Conservation (phyloP, 2,329 filamentous ascomycete genomes). For the Orbilia ellipsospora region DNA sequence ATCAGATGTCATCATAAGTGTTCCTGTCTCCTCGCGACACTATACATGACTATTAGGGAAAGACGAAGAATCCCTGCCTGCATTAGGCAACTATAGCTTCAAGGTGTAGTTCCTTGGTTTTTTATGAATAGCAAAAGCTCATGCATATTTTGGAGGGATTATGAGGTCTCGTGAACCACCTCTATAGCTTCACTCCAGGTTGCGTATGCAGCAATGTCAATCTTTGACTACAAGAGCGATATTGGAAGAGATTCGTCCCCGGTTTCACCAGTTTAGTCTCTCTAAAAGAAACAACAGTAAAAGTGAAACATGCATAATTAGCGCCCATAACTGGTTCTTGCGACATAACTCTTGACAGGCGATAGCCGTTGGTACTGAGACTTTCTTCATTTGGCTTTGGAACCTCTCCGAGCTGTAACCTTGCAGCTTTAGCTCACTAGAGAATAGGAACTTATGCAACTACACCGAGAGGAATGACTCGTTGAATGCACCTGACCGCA, state of each 20-base stretch:
- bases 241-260: background rate
- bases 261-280: slow-evolving; percentile 5
- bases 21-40: too few species aligned
- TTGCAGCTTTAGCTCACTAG: background rate
- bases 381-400: background rate
- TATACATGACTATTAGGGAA: slow-evolving; percentile 18
- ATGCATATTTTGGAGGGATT: background rate
- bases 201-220: background rate
- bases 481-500: background rate
- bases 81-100: slow-evolving; percentile 14
- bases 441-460: background rate
- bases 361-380: background rate
- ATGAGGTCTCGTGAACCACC: slow-evolving; percentile 10
- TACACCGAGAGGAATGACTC: background rate
- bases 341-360: background rate
- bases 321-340: background rate
- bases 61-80: slow-evolving; percentile 11
- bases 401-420: background rate
- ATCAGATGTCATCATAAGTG: too few species aligned
- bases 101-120: slow-evolving; percentile 4
- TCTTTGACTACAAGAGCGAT: background rate
- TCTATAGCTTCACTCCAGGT: background rate
- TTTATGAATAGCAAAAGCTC: background rate
- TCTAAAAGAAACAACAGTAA: background rate
- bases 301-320: slow-evolving; percentile 10